phyloP scores from a whole-genome alignment of 2,329 filamentous ascomycete species.

The Rachicladosporium sp. region DNA sequence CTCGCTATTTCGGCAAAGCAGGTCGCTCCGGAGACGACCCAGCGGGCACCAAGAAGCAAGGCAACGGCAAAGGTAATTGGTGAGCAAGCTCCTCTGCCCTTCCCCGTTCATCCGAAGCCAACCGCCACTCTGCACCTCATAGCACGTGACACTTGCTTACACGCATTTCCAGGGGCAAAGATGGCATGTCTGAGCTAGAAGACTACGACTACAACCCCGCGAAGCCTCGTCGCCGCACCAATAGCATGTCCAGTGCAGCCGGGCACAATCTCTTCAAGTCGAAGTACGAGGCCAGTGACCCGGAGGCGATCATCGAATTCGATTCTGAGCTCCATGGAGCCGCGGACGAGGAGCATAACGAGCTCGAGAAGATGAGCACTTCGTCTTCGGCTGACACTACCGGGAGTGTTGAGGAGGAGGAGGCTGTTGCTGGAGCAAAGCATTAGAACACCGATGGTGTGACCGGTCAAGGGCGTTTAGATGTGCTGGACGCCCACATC shows the following conservation, averaged over 20 bases:
- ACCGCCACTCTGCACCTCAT: slow-evolving; percentile 7
- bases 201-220: slow-evolving; percentile 73
- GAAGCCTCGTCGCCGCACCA: slow-evolving; percentile 83
- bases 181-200: slow-evolving; percentile 65
- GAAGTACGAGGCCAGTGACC: slow-evolving; percentile 87
- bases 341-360: slow-evolving; percentile 22
- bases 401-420: slow-evolving; percentile 47
- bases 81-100: slow-evolving; percentile 36
- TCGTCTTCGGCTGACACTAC: slow-evolving; percentile 38
- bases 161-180: slow-evolving; percentile 53
- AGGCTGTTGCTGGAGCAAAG: slow-evolving; percentile 23
- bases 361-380: slow-evolving; percentile 38
- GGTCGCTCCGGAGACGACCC: slow-evolving; percentile 73
- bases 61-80: slow-evolving; percentile 88
- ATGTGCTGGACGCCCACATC: no score
- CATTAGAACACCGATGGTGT: neutral
- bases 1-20: slow-evolving; percentile 85
- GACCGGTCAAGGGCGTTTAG: no score
- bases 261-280: slow-evolving; percentile 75
- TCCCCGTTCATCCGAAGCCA: slow-evolving; percentile 4
- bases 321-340: slow-evolving; percentile 61
- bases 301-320: slow-evolving; percentile 79
- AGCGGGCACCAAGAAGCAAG: slow-evolving; percentile 94
- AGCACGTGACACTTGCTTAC: no score
- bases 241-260: slow-evolving; percentile 65